Percentiles rank a stretch among this genome's conserved stretches.
Conservation (phyloP, 208 protist species). For the Zelonia costaricensis region DNA sequence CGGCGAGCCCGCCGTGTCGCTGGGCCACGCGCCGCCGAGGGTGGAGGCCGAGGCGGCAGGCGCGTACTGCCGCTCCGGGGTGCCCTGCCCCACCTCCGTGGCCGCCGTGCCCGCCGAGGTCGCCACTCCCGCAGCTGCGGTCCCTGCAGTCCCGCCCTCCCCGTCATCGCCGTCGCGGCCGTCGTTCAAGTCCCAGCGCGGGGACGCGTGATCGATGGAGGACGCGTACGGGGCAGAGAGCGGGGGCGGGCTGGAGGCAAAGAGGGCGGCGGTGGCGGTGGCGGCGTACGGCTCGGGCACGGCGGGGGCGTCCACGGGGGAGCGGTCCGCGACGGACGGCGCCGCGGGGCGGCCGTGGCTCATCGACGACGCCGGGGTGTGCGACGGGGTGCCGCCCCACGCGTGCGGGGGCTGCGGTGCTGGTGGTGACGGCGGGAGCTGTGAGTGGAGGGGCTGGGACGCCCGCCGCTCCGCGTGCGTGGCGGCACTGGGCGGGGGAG, state of each 20-base stretch:
- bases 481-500: background rate
- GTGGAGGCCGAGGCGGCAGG: slow-evolving; percentile 17
- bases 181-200: no score
- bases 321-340: no score
- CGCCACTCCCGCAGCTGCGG: background rate
- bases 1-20: slow-evolving; percentile 1
- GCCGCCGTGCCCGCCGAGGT: background rate
- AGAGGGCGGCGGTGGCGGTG: no score
- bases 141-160: background rate
- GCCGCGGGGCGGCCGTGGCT: no score
- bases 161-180: no score
- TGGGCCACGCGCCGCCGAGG: slow-evolving; percentile 9
- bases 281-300: no score
- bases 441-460: background rate
- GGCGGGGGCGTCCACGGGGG: no score
- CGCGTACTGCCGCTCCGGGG: slow-evolving; percentile 25
- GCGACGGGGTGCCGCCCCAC: no score
- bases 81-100: background rate
- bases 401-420: background rate
- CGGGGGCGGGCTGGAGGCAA: no score
- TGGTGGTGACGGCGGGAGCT: background rate
- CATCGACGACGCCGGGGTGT: no score
- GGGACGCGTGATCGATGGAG: no score
- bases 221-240: no score
- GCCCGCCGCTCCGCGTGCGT: background rate